Base-by-base conservation (phyloP, 768 basidiomycete genomes). In the Amanita phalloides region DNA sequence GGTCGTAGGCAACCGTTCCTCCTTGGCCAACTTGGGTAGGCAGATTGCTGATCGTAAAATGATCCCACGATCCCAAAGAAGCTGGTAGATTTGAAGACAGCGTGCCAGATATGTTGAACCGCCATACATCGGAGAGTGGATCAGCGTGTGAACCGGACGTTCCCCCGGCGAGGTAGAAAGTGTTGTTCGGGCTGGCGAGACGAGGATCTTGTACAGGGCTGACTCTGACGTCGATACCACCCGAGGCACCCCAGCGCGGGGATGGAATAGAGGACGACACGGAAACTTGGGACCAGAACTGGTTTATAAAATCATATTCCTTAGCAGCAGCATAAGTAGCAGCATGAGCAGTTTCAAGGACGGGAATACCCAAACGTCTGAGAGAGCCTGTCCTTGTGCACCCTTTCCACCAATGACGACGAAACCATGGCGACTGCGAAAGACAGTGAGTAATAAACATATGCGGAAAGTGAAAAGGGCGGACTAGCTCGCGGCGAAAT, bases 401-500 rank as follows among this genome's bases (percentile, higher is more conserved):
- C 71, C 82, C 64, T 74, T 77, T 25, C 89, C 89, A 20, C 88
- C 89, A 45, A 85, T 75, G 13, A 91, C 68, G 30, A 90, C 67
- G 61, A 90, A 85, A 23, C 81, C 84, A 51, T 76, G 76, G 37
- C 89, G 87, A 62, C 86, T 89, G 56, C 10, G 35, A 55, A 54
- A 48, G 36, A 49, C n/a, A 50, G 48, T 54, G 55, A 60, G 45
- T 53, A 57, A 53, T 33, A 44, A 30, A 26, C 28, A 42, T 10
- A 28, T 37, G n/a, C 25, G 25, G 32, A 48, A 41, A 58, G 21
- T 39, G 47, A 30, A 43, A 53, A 43, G 33, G 32, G 76, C 86
- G 57, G 53, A 87, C 87, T 90, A 86, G 84, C 83, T 90, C 9
- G 86, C 85, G 42, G 86, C 88, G 56, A 76, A 77, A 68, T 90